phyloP scores from a whole-genome alignment of 305 asterid species.

The Nicotiana rustica region DNA sequence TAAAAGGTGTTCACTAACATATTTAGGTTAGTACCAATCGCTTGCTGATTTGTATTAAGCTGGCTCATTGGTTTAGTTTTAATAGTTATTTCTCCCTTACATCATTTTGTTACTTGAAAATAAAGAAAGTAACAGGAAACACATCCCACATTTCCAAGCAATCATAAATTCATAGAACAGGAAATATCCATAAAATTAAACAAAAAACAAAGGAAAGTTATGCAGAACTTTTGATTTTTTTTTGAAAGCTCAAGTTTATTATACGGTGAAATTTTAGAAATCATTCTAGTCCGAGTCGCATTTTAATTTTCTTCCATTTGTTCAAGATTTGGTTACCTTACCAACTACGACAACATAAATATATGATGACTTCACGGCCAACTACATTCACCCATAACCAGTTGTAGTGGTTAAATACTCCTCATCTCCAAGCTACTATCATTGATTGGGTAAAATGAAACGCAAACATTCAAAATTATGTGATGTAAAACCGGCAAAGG shows the following conservation, averaged over 20 bases:
- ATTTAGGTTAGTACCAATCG: neutral
- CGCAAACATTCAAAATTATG: neutral
- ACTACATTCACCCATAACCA: neutral
- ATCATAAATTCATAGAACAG: neutral
- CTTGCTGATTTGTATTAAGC: neutral
- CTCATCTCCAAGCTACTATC: neutral
- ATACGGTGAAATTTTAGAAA: no score
- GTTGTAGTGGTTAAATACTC: conserved; percentile 5
- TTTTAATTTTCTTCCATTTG: neutral
- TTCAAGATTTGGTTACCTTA: neutral
- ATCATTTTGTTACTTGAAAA: neutral
- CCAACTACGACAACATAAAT: conserved; percentile 21
- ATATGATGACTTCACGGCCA: conserved; percentile 8
- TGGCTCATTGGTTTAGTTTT: neutral
- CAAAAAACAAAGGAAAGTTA: neutral
- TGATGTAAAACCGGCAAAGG: neutral
- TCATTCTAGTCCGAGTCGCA: no score
- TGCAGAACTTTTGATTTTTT: neutral
- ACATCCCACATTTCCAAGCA: neutral
- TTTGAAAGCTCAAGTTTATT: neutral
- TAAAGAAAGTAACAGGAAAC: neutral
- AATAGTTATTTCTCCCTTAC: neutral
- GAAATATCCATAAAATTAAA: neutral
- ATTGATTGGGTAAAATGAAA: conserved; percentile 3
- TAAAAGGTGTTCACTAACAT: no score